Evolutionary conservation across 2,329 filamentous ascomycete genomes (phyloP), one percentile per base, ranked within the genome.

Genomic region (Colletotrichum karsti): DNA sequence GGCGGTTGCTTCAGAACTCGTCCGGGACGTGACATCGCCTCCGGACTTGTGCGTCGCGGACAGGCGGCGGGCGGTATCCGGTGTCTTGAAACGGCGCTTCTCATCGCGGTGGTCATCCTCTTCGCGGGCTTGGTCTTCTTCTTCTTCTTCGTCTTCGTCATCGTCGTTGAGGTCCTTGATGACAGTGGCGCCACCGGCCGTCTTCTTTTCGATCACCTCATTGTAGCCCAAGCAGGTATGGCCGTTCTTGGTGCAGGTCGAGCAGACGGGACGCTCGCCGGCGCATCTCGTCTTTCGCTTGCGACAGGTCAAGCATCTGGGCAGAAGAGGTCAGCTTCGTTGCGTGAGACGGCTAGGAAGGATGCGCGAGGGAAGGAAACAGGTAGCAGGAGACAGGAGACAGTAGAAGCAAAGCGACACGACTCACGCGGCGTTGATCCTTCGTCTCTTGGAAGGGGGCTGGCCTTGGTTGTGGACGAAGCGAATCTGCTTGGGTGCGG

Each of bases 401-500:
- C 7, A n/a, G 10, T 28, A 10, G 28, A 28, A 48, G 24, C 13
- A 33, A 65, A 41, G 56, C 54, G 46, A 35, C 44, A 62, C 22
- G 60, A 86, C 90, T 79, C 85, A 93, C 89, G 93, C 93, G 74
- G 92, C 91, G 80, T 91, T 93, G 75, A 95, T 93, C 74, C 93
- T 87, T 76, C 93, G 87, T 73, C 92, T 86, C 80, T 95, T 95
- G 26, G 91, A 91, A 69, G 93, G 92, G 54, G 93, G 93, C 72
- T 93, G 91, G 70, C 93, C 92, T 80, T 94, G 92, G 74, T 91
- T 94, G 71, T 93, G 92, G 73, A 95, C 92, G 78, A 95, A 95
- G 73, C 92, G 91, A 72, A 93, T 93, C 77, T 87, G 86, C 78
- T 87, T 89, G 63, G 82, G 85, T 50, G 82, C 78, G 65, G 84